Percentiles rank a stretch among this genome's conserved stretches.
phyloP scores from a whole-genome alignment of 139 green algal species.

The Medakamo hakoo region DNA sequence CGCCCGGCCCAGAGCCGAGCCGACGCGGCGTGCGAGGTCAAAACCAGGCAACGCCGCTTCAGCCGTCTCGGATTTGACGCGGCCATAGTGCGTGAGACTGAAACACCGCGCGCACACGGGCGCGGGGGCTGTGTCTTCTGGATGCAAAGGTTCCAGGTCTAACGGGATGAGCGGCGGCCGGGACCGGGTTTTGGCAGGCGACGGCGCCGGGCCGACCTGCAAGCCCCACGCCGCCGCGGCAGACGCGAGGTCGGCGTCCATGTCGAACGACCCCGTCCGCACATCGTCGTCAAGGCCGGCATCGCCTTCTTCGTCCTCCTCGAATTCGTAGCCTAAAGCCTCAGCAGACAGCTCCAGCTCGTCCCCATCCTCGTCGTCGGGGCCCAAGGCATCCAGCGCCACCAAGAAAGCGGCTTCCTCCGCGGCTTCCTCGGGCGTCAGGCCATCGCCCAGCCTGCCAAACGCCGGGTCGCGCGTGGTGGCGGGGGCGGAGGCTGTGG shows the following conservation, averaged over 20 bases:
- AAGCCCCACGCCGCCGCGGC: neutral
- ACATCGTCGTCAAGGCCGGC: neutral
- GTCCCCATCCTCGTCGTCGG: constrained; percentile 1
- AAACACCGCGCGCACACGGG: constrained; percentile 77
- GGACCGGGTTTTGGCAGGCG: neutral
- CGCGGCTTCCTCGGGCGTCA: too few relatives aligned
- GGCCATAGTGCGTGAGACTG: constrained; percentile 63
- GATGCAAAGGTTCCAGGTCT: neutral
- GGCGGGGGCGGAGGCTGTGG: too few relatives aligned
- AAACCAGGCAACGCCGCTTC: constrained; percentile 59
- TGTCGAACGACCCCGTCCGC: neutral
- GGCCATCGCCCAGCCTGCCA: neutral
- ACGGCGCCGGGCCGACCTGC: neutral
- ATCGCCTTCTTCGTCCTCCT: neutral
- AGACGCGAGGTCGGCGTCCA: constrained; percentile 8
- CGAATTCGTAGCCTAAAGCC: neutral
- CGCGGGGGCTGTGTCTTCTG: neutral
- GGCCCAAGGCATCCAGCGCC: neutral
- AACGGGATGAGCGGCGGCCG: too few relatives aligned
- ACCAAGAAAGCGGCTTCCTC: too few relatives aligned
- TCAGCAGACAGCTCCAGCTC: neutral
- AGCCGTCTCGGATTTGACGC: constrained; percentile 38
- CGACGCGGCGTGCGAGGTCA: constrained; percentile 59
- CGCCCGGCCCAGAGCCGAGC: constrained; percentile 54
- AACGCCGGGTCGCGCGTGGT: neutral